phyloP scores from a whole-genome alignment of 345 rosid genomes.

The Rhodamnia rubescens region DNA sequence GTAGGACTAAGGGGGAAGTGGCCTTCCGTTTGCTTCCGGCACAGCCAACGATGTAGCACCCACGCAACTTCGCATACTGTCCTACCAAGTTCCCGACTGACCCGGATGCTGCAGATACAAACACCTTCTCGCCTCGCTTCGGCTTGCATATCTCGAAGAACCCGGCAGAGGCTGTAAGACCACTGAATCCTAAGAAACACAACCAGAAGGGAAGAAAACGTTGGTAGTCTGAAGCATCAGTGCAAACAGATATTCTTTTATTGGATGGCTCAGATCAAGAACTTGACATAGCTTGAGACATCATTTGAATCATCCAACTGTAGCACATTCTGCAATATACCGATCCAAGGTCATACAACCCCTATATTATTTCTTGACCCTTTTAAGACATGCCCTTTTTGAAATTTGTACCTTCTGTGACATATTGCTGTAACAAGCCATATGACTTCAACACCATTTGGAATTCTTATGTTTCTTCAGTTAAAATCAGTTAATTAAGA shows the following conservation, averaged over 20 bases:
- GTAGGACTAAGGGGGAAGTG: neutral
- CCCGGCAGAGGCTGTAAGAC: slow-evolving; percentile 36
- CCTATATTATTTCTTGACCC: neutral
- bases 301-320: slow-evolving; percentile 8
- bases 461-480: neutral
- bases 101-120: slow-evolving; percentile 39
- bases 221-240: neutral
- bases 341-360: neutral
- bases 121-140: slow-evolving; percentile 32
- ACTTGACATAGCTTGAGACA: slow-evolving; percentile 32
- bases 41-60: slow-evolving; percentile 42
- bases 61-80: slow-evolving; percentile 31
- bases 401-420: neutral
- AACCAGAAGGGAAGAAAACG: neutral
- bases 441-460: neutral
- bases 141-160: slow-evolving; percentile 29
- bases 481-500: neutral
- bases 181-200: slow-evolving; percentile 22
- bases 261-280: neutral
- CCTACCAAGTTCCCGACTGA: slow-evolving; percentile 45
- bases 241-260: neutral
- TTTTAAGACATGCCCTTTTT: neutral
- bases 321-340: neutral
- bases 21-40: slow-evolving; percentile 39
- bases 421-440: neutral